These are phyloP conservation scores for Neurospora sp. DNA, from an alignment of 495 filamentous ascomycete species.

Conservation along the genomic window DNA sequence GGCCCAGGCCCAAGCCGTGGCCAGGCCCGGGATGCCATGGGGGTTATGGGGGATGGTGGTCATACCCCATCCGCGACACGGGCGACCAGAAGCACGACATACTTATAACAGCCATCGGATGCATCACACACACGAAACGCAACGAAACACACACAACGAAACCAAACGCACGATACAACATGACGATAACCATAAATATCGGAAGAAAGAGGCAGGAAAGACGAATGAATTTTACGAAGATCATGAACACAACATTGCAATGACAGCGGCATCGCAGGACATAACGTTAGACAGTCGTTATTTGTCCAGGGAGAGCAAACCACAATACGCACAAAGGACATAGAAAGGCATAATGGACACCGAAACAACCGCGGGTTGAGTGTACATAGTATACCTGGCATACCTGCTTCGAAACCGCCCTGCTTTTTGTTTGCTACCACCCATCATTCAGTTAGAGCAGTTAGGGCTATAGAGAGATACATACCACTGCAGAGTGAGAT, in stretches of 20 bases:
- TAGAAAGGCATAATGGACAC: not conserved
- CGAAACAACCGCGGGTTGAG: not conserved
- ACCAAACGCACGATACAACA: not conserved
- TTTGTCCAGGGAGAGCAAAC: not conserved
- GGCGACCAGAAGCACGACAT: not conserved
- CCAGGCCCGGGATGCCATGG: not conserved
- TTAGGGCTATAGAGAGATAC: not conserved
- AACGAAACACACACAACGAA: not conserved
- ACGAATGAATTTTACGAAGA: not conserved
- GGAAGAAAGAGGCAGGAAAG: not conserved
- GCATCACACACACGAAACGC: not conserved
- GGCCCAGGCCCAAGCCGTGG: not conserved
- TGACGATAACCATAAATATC: not conserved
- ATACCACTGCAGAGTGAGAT: not conserved
- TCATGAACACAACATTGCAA: not conserved
- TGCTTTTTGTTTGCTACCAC: not conserved
- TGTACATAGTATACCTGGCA: not conserved
- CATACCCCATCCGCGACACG: not conserved
- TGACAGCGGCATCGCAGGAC: not conserved
- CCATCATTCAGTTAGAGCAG: not conserved
- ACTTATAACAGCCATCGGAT: not conserved
- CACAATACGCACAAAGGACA: not conserved
- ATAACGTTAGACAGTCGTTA: not conserved
- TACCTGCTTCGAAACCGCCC: not conserved
- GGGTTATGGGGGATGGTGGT: not conserved